phyloP scores from a whole-genome alignment of 306 rosid species.

The Canavalia ensiformis region DNA sequence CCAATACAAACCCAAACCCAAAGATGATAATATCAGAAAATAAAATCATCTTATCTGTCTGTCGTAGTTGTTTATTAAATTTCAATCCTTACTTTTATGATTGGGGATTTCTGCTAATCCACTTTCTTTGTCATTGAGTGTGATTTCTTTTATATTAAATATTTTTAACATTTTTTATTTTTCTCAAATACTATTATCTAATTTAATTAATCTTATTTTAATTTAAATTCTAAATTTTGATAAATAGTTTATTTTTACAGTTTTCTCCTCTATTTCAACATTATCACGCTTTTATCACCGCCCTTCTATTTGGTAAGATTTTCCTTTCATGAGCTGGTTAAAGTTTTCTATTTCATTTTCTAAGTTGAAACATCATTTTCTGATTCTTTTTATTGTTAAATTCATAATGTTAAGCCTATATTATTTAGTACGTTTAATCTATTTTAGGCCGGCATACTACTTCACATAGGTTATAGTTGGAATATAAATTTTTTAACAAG shows the following conservation, averaged over 20 bases:
- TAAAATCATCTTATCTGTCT: not conserved
- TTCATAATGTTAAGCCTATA: not conserved
- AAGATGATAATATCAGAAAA: slow-evolving; percentile 12
- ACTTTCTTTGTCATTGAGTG: too few relatives aligned
- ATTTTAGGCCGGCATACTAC: slow-evolving; percentile 11
- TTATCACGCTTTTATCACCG: not conserved
- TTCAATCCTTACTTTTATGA: too few relatives aligned
- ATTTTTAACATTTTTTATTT: too few relatives aligned
- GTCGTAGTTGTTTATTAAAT: too few relatives aligned
- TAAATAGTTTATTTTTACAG: not conserved
- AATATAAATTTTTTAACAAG: not conserved
- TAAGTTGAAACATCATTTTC: not conserved
- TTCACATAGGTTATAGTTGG: slow-evolving; percentile 8
- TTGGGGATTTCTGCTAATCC: too few relatives aligned
- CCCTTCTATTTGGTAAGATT: not conserved
- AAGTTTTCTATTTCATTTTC: not conserved
- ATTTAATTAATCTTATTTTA: too few relatives aligned
- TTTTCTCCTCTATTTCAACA: not conserved
- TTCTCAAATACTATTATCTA: not conserved
- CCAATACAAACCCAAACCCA: slow-evolving; percentile 42
- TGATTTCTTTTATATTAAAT: too few relatives aligned
- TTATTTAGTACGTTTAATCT: not conserved
- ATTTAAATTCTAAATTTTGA: too few relatives aligned
- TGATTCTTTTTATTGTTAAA: not conserved
- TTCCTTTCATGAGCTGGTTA: too few relatives aligned